Evolutionary conservation across 495 filamentous ascomycete species (phyloP).

Genomic region (Penicillium daleae): DNA sequence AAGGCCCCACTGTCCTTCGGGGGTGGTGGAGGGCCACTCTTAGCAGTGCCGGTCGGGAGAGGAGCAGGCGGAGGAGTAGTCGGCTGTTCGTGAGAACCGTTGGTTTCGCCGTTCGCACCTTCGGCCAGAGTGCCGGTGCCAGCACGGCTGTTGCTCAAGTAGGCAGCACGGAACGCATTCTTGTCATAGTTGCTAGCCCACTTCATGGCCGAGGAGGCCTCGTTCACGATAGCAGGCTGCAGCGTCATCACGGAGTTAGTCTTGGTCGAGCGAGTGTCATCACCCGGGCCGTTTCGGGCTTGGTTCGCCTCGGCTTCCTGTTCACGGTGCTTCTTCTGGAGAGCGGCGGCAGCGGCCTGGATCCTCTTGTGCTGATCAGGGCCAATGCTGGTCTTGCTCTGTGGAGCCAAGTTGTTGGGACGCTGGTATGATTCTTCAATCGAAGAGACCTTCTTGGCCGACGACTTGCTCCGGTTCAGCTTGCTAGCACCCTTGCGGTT

Average conservation of each 20-base stretch:
- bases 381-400: constrained; percentile 86
- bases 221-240: constrained; percentile 81
- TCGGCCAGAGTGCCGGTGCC: constrained; percentile 60
- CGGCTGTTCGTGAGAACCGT: constrained; percentile 17
- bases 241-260: constrained; percentile 92
- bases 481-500: constrained; percentile 60
- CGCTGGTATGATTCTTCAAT: constrained; percentile 57
- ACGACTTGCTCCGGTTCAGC: constrained; percentile 70
- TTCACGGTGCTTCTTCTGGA: constrained; percentile 71
- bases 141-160: constrained; percentile 71
- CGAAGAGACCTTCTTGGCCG: constrained; percentile 52
- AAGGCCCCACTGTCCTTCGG: constrained; percentile 28
- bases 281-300: background rate
- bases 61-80: constrained; percentile 21
- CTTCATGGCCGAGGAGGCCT: constrained; percentile 91
- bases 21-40: constrained; percentile 24
- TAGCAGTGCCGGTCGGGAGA: constrained; percentile 19
- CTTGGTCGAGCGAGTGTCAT: constrained; percentile 58
- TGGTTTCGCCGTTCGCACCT: constrained; percentile 22
- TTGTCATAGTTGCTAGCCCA: constrained; percentile 82
- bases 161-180: constrained; percentile 76
- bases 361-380: constrained; percentile 92
- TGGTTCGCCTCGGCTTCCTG: constrained; percentile 49
- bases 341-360: constrained; percentile 80
- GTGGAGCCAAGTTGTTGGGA: constrained; percentile 50